phyloP scores from a whole-genome alignment of 257 asterid genomes.

The Haberlea rhodopensis region DNA sequence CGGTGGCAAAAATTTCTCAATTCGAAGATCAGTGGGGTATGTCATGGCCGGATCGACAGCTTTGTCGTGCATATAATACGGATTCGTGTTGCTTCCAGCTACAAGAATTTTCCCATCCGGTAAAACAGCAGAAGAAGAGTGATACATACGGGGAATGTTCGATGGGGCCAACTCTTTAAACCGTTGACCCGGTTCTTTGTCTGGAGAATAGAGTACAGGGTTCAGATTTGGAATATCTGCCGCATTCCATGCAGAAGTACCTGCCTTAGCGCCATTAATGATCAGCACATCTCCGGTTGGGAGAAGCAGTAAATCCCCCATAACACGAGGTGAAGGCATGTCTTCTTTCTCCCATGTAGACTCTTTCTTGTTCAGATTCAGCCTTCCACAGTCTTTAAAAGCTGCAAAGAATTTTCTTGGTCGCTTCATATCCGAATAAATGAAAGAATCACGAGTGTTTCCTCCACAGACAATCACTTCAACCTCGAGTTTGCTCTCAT shows the following conservation, averaged over 20 bases:
- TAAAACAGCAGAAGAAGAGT: constrained; percentile 55
- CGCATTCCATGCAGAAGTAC: constrained; percentile 78
- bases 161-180: constrained; percentile 47
- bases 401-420: constrained; percentile 57
- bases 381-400: constrained; percentile 59
- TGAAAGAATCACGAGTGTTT: constrained; percentile 51
- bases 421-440: constrained; percentile 32
- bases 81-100: constrained; percentile 81
- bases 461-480: constrained; percentile 88
- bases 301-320: constrained; percentile 73
- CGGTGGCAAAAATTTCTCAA: constrained; percentile 83
- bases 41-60: constrained; percentile 26
- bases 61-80: constrained; percentile 38
- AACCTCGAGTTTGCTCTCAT: not conserved
- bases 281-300: constrained; percentile 74
- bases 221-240: constrained; percentile 55
- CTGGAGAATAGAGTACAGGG: constrained; percentile 64
- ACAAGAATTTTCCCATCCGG: constrained; percentile 64
- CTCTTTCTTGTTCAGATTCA: constrained; percentile 27
- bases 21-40: constrained; percentile 64
- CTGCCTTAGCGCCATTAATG: constrained; percentile 63
- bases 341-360: constrained; percentile 64
- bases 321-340: constrained; percentile 73
- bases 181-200: constrained; percentile 38
- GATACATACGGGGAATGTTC: constrained; percentile 77